These are phyloP conservation scores for Quercus lobata DNA, from an alignment of 331 rosid genomes.

Conservation along the genomic window DNA sequence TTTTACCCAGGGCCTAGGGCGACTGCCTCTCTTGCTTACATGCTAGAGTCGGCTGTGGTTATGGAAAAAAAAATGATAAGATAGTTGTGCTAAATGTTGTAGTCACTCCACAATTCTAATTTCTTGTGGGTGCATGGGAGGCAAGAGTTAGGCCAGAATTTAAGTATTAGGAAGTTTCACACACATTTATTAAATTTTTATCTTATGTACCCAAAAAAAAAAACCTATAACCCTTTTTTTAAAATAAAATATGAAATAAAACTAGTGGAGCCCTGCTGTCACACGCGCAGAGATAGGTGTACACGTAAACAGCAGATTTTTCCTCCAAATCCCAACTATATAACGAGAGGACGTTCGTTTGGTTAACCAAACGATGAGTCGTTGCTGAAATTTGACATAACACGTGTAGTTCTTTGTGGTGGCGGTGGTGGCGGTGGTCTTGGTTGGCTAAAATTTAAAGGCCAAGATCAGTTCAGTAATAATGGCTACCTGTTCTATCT, in stretches of 20 bases:
- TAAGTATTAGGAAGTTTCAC: fast-evolving
- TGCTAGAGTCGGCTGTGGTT: no score
- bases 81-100: no score
- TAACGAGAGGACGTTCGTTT: neutral
- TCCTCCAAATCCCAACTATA: neutral
- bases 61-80: no score
- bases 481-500: slow-evolving; percentile 41
- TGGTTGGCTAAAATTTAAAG: neutral
- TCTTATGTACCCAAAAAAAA: no score
- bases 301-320: slow-evolving; percentile 9
- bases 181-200: no score
- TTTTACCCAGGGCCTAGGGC: no score
- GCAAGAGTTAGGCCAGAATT: fast-evolving
- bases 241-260: neutral
- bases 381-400: neutral
- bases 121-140: no score
- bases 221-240: no score
- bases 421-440: slow-evolving; percentile 1
- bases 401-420: neutral
- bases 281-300: neutral
- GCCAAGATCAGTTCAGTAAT: slow-evolving; percentile 28
- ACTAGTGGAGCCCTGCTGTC: neutral
- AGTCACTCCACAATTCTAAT: no score
- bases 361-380: slow-evolving; percentile 22
- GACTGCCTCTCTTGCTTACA: no score